phyloP scores from a whole-genome alignment of 192 early-diverging fungal genomes.

The Phycomyces blakesleeanus region DNA sequence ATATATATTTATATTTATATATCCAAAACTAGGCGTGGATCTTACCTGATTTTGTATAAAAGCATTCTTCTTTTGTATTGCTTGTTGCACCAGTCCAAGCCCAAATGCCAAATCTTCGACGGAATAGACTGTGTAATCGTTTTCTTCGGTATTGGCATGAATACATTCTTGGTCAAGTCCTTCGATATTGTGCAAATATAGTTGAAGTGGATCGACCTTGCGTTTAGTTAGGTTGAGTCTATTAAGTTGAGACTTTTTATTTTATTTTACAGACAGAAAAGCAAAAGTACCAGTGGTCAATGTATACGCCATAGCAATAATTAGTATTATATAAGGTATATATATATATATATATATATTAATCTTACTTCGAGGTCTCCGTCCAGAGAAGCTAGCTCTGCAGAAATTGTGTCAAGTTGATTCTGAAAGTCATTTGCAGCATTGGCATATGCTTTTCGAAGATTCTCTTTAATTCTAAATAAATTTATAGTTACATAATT shows the following conservation, averaged over 20 bases:
- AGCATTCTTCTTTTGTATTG: constrained; percentile 70
- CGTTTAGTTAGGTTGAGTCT: constrained; percentile 58
- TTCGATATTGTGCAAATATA: constrained; percentile 52
- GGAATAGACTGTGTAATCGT: constrained; percentile 89
- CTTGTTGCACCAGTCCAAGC: constrained; percentile 72
- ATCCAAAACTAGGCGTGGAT: no score
- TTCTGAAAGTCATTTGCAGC: constrained; percentile 80
- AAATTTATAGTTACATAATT: no score
- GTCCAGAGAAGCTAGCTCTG: constrained; percentile 60
- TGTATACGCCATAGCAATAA: no score
- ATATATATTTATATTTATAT: no score
- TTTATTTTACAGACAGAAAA: no score
- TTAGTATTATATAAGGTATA: no score
- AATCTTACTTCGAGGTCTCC: constrained; percentile 72
- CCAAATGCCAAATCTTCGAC: constrained; percentile 90
- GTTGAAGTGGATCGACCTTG: constrained; percentile 48
- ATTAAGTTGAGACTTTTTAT: constrained; percentile 42
- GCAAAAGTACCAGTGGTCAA: no score
- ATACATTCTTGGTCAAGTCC: constrained; percentile 63
- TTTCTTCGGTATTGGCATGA: constrained; percentile 89
- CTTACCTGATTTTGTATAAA: constrained; percentile 92
- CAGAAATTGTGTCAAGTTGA: constrained; percentile 66
- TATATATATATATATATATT: no score
- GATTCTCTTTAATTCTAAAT: constrained; percentile 71
- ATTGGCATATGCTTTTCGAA: constrained; percentile 75